A percentile compares a stretch with the other conserved stretches of the same genome.
phyloP scores from a whole-genome alignment of 495 filamentous ascomycete genomes.

The Penicillium diatomitis region DNA sequence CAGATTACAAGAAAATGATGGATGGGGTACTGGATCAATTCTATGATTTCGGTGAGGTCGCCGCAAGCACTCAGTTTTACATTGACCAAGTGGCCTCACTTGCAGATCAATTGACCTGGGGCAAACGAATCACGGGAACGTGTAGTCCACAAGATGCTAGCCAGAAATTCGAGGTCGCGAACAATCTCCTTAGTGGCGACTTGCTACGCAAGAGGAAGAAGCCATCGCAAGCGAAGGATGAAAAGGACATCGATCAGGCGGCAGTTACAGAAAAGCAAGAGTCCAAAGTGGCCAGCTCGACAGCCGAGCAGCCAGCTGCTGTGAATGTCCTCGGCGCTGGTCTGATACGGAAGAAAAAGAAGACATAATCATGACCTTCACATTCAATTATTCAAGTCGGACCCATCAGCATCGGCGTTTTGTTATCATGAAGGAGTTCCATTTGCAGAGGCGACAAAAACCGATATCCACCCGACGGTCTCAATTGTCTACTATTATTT shows the following conservation, averaged over 20 bases:
- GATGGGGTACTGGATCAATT: constrained; percentile 81
- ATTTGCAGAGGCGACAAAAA: too few species aligned
- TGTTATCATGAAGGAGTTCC: too few species aligned
- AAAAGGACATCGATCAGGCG: background rate
- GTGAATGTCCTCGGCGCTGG: constrained; percentile 51
- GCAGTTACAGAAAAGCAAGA: constrained; percentile 6
- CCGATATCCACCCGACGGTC: too few species aligned
- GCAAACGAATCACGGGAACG: constrained; percentile 44
- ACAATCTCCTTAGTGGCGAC: constrained; percentile 30
- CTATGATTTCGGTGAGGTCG: constrained; percentile 57
- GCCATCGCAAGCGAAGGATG: constrained; percentile 20
- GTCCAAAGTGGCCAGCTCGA: constrained; percentile 18
- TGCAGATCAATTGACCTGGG: constrained; percentile 47
- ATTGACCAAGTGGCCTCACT: constrained; percentile 49
- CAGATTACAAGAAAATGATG: constrained; percentile 66
- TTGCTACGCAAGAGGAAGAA: constrained; percentile 48
- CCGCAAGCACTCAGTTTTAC: constrained; percentile 63
- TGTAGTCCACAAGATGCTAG: constrained; percentile 11
- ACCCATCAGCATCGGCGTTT: too few species aligned
- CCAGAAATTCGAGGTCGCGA: constrained; percentile 25
- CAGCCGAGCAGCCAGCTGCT: constrained; percentile 18
- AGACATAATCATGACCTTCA: constrained; percentile 20
- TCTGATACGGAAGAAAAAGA: constrained; percentile 60
- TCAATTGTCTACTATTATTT: too few species aligned
- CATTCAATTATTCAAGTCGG: too few species aligned